phyloP scores from a whole-genome alignment of 1,139 yeast species.

The Blastobotrys ciferrii region DNA sequence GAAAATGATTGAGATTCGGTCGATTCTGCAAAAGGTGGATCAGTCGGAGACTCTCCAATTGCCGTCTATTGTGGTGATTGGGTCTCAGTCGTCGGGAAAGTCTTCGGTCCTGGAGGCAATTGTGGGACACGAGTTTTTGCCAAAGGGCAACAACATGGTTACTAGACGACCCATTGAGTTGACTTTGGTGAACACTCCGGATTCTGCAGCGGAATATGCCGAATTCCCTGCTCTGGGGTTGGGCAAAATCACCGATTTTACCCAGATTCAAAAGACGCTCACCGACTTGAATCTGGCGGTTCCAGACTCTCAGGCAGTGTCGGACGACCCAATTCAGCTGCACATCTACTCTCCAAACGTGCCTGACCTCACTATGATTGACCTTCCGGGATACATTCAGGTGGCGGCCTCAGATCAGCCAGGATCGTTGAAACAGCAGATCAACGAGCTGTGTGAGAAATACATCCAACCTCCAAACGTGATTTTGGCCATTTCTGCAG shows the following conservation, averaged over 20 bases:
- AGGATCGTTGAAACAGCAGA: slow-evolving; percentile 70
- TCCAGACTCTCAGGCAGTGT: slow-evolving; percentile 77
- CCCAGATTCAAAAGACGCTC: slow-evolving; percentile 79
- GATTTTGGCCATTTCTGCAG: slow-evolving; percentile 92
- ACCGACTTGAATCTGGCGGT: slow-evolving; percentile 91
- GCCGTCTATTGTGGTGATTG: slow-evolving; percentile 94
- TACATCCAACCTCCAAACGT: slow-evolving; percentile 91
- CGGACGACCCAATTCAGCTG: slow-evolving; percentile 87
- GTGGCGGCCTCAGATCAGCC: slow-evolving; percentile 98
- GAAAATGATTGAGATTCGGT: slow-evolving; percentile 94
- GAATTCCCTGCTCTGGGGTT: slow-evolving; percentile 90
- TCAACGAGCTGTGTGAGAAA: slow-evolving; percentile 74
- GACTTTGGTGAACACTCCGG: slow-evolving; percentile 84
- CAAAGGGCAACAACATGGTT: slow-evolving; percentile 94
- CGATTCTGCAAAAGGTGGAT: slow-evolving; percentile 72
- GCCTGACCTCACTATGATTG: slow-evolving; percentile 92
- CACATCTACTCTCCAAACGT: slow-evolving; percentile 88
- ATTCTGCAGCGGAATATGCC: slow-evolving; percentile 79
- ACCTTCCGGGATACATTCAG: slow-evolving; percentile 96
- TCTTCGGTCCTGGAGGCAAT: slow-evolving; percentile 90
- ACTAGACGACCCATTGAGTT: slow-evolving; percentile 93
- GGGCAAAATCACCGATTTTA: slow-evolving; percentile 79
- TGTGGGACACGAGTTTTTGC: slow-evolving; percentile 91
- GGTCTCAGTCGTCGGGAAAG: slow-evolving; percentile 96
- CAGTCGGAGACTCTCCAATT: slow-evolving; percentile 73